Evolutionary conservation across 176 grass and related monocot genomes (phyloP).

Genomic region (Aegilops umbellulata): DNA sequence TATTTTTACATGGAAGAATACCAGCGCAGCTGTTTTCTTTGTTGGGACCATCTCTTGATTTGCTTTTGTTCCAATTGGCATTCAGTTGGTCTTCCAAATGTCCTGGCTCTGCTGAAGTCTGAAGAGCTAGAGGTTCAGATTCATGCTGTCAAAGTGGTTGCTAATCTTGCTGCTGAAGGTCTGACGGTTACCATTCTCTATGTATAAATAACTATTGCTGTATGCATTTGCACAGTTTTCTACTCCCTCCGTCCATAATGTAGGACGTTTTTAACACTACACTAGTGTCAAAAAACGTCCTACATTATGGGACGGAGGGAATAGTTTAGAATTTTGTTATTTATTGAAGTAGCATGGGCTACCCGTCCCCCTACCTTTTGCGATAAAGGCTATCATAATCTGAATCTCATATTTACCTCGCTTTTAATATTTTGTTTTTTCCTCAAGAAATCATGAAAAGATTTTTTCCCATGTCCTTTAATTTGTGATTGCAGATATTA

Average conservation of each 20-base stretch:
- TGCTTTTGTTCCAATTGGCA: constrained; percentile 24
- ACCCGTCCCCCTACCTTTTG: neutral
- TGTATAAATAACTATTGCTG: neutral
- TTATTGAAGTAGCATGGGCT: neutral
- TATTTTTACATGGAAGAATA: constrained; percentile 31
- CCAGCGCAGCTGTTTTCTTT: neutral
- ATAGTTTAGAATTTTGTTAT: neutral
- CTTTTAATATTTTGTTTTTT: constrained; percentile 17
- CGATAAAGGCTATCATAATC: neutral
- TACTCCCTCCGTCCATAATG: neutral
- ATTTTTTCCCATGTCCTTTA: neutral
- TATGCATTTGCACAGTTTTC: neutral
- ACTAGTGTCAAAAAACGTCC: no score
- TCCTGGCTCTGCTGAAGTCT: constrained; percentile 86
- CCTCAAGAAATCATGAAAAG: constrained; percentile 4
- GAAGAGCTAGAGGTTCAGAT: constrained; percentile 83
- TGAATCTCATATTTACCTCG: neutral
- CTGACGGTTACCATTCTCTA: neutral
- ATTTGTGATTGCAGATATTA: constrained; percentile 61
- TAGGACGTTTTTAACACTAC: no score
- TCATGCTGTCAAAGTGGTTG: constrained; percentile 76
- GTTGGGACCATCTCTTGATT: constrained; percentile 12
- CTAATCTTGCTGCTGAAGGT: constrained; percentile 96
- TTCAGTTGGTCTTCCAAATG: constrained; percentile 76
- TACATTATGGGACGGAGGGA: no score